A percentile compares a stretch with the other conserved stretches of the same genome.
Conservation (phyloP, 768 basidiomycete species). For the Tulasnella sp. region DNA sequence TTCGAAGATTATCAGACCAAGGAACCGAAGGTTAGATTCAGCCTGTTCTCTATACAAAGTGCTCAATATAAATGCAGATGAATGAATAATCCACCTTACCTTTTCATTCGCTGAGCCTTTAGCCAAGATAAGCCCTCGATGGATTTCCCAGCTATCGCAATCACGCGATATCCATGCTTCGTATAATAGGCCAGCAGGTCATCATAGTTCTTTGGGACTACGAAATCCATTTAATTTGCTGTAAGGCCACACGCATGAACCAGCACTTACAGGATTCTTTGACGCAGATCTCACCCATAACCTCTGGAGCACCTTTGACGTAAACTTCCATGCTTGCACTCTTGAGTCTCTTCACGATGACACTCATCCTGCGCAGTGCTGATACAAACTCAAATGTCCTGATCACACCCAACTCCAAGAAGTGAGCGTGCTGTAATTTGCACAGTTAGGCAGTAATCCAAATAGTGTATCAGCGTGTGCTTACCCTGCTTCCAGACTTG, state of each 20-base stretch:
- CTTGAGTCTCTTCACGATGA: constrained; percentile 89
- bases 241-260: neutral
- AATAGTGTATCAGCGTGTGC: constrained; percentile 14
- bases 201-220: constrained; percentile 93
- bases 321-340: constrained; percentile 95
- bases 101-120: constrained; percentile 90
- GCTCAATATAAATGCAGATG: neutral
- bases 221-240: neutral
- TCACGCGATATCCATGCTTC: constrained; percentile 90
- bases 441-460: constrained; percentile 9
- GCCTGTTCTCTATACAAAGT: constrained; percentile 67
- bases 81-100: constrained; percentile 35
- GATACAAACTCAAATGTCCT: constrained; percentile 95
- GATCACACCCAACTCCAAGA: constrained; percentile 92
- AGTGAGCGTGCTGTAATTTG: constrained; percentile 70
- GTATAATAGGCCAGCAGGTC: constrained; percentile 96
- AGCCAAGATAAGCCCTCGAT: constrained; percentile 91
- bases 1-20: constrained; percentile 94
- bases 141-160: constrained; percentile 94
- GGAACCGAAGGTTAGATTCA: constrained; percentile 77
- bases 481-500: constrained; percentile 65
- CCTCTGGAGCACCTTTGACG: constrained; percentile 98
- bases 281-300: constrained; percentile 92
- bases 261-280: constrained; percentile 68
- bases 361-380: constrained; percentile 86